Base-by-base conservation (phyloP, 768 basidiomycete genomes). In the Trichaptum fuscoviolaceum region DNA sequence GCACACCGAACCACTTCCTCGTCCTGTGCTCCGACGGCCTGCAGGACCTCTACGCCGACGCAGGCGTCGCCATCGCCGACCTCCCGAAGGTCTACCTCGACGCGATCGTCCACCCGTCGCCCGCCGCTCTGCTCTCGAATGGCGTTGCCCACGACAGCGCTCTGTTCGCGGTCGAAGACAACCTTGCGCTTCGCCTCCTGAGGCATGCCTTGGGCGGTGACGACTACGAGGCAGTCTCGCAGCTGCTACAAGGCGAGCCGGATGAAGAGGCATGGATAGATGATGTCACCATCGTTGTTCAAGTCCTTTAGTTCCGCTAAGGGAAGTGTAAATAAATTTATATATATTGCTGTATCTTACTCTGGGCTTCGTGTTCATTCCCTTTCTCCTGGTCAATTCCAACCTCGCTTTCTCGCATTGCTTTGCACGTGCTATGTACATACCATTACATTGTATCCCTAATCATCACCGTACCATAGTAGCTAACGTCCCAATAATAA, bases 11-110 rank as follows among this genome's bases (percentile, higher is more conserved):
- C 17, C 78, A 81, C 42, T 88, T 83, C 76, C 83, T 90, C 62
- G 78, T 90, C 63, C 77, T 89, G 35, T 80, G 82, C n/a, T 89
- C 88, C 20, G 88, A 89, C 69, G 88, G 88, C 27, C 87, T 89
- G 70, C 77, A 83, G 30, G 88, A 88, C 63, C 70, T 90, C 10
- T 90, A 87, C 70, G 75, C 76, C 25, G 80, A 78, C 26, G 77
- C 82, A 42, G 80, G 78, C 20, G 76, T 74, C 24, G 80, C 87
- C 60, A 71, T 87, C 58, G 75, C 80, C 59, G 79, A 77, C 65
- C 89, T 87, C 88, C 83, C 85, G 34, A 73, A 79, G 58, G 73
- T 73, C 60, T 36, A 36, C 35, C 7, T 36, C 35, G 35, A 36
- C 17, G 35, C 35, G 35, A 36, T 36, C 17, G 35, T 36, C 7